Evolutionary conservation across 2,329 filamentous ascomycete genomes (phyloP), one percentile per base, ranked within the genome.

Genomic region (Aspergillus proliferans): DNA sequence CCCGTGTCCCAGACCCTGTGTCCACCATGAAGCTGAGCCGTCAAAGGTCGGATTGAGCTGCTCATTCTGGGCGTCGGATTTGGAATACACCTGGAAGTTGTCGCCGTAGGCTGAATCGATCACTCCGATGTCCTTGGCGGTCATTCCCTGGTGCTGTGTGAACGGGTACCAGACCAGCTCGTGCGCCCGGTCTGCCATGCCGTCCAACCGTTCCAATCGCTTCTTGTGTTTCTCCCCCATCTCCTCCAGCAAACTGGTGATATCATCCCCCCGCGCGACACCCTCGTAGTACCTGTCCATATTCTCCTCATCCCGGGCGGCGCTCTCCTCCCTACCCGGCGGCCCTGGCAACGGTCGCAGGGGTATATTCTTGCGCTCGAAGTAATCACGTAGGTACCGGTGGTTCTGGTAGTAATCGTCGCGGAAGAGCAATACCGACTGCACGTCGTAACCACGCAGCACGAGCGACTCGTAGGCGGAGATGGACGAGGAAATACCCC

Each of bases 11-110:
- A 94, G 77, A 2, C 88, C 88, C 67, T 94, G 89, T 0, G 88
- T 94, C 88, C 89, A 94, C 88, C 89, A 94, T 0, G 87, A 92
- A 1, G 88, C 88, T 0, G 88, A 93, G 2, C 85, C 88, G 58
- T 94, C 89, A 48, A 93, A 90, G 0, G 86, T 84, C 1, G 87
- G 78, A 42, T 76, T 77, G 0, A 88, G 68, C 3, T 82, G 61
- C 6, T 50, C 45, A 1, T 54, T 45, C 3, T 57, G 38, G 2
- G 55, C 26, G 14, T 50, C 57, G 12, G 54, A 54, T 3, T 62
- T 55, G n/a, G 61, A 62, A 46, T 73, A 71, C 0, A 83, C 84
- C 61, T 92, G 85, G 65, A 93, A 94, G 62, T 82, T 83, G 60
- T 92, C 87, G 6, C 85, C 86, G 50, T 86, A 79, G 0, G 89